Evolutionary conservation across 768 basidiomycete genomes (phyloP).

Genomic region (Scleroderma bovista): DNA sequence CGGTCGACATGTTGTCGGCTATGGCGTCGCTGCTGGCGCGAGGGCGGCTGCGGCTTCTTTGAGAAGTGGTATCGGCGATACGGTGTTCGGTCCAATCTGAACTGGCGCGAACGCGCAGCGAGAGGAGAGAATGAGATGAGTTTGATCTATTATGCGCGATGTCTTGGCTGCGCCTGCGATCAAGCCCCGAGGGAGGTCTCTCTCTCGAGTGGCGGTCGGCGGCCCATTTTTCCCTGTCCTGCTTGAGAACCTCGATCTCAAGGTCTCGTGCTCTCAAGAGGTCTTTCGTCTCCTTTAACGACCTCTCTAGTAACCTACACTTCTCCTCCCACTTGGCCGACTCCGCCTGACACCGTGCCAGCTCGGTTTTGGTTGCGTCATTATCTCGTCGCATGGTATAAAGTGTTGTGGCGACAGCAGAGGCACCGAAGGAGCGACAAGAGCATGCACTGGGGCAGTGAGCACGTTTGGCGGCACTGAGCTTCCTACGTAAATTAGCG

Average conservation of each 20-base stretch:
- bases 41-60: constrained; percentile 8
- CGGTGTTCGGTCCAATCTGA: constrained; percentile 28
- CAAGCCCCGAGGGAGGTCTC: constrained; percentile 18
- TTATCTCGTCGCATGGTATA: constrained; percentile 47
- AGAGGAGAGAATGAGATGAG: constrained; percentile 24
- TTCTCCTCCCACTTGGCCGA: constrained; percentile 55
- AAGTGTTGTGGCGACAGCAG: constrained; percentile 40
- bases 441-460: constrained; percentile 27
- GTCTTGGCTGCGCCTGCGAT: constrained; percentile 26
- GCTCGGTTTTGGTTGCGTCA: constrained; percentile 50
- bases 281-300: constrained; percentile 60
- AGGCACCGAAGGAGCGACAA: constrained; percentile 29
- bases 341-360: constrained; percentile 49
- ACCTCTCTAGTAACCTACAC: constrained; percentile 55
- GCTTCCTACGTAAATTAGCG: constrained; percentile 41
- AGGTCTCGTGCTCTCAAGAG: constrained; percentile 50
- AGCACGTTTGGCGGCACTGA: constrained; percentile 31
- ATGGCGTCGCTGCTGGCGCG: constrained; percentile 8
- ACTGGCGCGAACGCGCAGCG: constrained; percentile 27
- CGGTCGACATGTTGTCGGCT: constrained; percentile 24
- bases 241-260: constrained; percentile 53
- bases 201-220: constrained; percentile 18
- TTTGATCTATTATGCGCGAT: constrained; percentile 23
- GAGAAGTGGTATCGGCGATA: constrained; percentile 14
- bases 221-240: constrained; percentile 30